Percentiles rank a stretch among this genome's conserved stretches.
These are phyloP conservation scores for Gossypium trilobum DNA, from an alignment of 441 rosid genomes.

Conservation along the genomic window DNA sequence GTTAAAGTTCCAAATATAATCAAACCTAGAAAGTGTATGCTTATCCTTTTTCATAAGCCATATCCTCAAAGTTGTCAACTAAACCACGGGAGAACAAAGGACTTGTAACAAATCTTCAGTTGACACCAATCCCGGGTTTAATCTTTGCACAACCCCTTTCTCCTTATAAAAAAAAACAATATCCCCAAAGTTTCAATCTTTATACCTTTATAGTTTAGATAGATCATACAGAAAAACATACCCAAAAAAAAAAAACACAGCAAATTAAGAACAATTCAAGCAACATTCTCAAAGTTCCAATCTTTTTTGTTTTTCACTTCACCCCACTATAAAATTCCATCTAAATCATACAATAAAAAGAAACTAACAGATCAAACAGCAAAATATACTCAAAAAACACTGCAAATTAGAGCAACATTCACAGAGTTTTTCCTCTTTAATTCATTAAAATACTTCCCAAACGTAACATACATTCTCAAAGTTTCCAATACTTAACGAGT, in stretches of 20 bases:
- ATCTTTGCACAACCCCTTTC: not conserved
- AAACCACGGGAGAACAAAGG: too few relatives aligned
- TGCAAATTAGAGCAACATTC: not conserved
- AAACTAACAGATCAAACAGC: not conserved
- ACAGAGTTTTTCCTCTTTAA: too few relatives aligned
- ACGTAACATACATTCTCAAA: not conserved
- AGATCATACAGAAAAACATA: not conserved
- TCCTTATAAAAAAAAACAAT: not conserved
- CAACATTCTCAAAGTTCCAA: not conserved
- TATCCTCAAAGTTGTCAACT: too few relatives aligned
- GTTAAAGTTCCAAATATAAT: too few relatives aligned
- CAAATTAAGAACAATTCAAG: not conserved
- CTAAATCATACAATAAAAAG: constrained; percentile 4
- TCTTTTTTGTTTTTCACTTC: not conserved
- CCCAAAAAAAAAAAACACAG: not conserved
- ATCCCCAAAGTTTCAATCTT: not conserved
- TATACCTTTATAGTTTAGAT: too few relatives aligned
- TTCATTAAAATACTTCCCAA: not conserved
- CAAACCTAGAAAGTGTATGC: too few relatives aligned
- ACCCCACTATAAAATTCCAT: not conserved
- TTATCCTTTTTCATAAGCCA: too few relatives aligned
- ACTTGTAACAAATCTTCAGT: too few relatives aligned
- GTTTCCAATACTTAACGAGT: constrained; percentile 26
- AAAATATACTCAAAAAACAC: not conserved
- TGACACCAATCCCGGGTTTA: not conserved